Base-by-base conservation (phyloP, 352 stramenopile genomes). In the Phytophthora aleatoria region DNA sequence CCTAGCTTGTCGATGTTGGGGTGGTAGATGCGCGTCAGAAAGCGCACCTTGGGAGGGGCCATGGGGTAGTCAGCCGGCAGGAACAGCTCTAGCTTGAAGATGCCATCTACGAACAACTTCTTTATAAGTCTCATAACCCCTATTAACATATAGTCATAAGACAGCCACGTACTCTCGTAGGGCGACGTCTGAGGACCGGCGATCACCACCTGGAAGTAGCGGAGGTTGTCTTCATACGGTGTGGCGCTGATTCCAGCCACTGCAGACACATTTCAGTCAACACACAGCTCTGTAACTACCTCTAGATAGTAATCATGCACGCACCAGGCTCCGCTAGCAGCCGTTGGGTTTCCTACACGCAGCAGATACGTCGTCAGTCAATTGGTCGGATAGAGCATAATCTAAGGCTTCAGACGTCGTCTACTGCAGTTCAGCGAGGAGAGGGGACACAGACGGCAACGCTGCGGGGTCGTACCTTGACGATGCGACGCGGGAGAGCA, bases 1-100 rank as follows among this genome's bases (percentile, higher is more conserved):
- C 97, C 97, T 11, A 99, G 81, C 74, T 98, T 98, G 83, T 99
- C 96, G 57, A 99, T 98, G 85, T 99, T 99, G 12, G 96, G 96
- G 77, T 99, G 97, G 70, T 99, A 99, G 60, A 99, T 98, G 82
- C 98, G 98, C 49, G 97, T 99, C 20, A 99, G 76, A 76, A 99
- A 99, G 47, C 97, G 92, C 44, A 97, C 92, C 85, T 99, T 99
- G 26, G 97, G 97, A 28, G 97, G 95, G 57, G 94, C 92, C 96
- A 99, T 99, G n/a, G 86, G 85, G 80, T 99, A 99, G 74, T 99
- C 97, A 6, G 90, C 83, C 13, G 97, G 96, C 43, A 99, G 74
- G 66, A 99, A 99, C 5, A 99, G 84, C 87, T 99, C 97, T 39
- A 99, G 83, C 74, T 97, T 96, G 73, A 98, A 98, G 60, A 95